These are phyloP conservation scores for Boletus fagicola DNA, from an alignment of 768 basidiomycete genomes.

Conservation along the genomic window DNA sequence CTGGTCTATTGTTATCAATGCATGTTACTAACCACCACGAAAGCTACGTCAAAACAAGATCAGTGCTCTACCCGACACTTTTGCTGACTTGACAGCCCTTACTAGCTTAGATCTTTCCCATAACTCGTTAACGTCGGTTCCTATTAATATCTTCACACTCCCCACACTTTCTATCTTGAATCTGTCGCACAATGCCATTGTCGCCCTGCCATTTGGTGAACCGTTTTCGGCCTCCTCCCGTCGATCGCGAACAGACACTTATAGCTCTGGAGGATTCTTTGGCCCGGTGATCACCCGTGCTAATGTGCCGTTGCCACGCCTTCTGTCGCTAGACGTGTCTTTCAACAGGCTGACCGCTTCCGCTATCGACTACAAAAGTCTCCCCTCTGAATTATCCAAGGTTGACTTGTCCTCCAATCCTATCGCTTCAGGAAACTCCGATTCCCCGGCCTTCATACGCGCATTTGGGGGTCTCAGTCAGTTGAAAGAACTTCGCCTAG, in stretches of 20 bases:
- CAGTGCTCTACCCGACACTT: conserved; percentile 55
- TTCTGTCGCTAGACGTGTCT: conserved; percentile 62
- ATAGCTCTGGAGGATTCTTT: conserved; percentile 57
- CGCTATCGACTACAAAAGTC: conserved; percentile 47
- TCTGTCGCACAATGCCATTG: conserved; percentile 67
- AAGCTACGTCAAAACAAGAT: conserved; percentile 79
- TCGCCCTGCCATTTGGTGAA: conserved; percentile 57
- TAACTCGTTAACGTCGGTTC: conserved; percentile 63
- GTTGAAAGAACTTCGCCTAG: conserved; percentile 57
- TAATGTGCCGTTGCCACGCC: conserved; percentile 60
- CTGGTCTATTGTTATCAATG: background rate
- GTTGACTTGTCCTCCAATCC: conserved; percentile 69
- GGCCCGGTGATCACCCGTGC: conserved; percentile 61
- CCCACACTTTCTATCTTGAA: conserved; percentile 66
- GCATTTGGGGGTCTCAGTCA: conserved; percentile 46
- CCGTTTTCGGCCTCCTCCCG: conserved; percentile 43
- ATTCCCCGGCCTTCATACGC: conserved; percentile 38
- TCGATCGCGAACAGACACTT: conserved; percentile 26
- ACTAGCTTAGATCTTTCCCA: conserved; percentile 72
- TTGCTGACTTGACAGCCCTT: conserved; percentile 66
- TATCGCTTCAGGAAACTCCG: conserved; percentile 41
- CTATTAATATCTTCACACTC: conserved; percentile 62
- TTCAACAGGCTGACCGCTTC: conserved; percentile 61
- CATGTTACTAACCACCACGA: background rate
- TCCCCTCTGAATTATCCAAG: conserved; percentile 57